Percentiles rank a stretch among this genome's conserved stretches.
These are phyloP conservation scores for Mycena alexandri DNA, from an alignment of 768 basidiomycete genomes.

Conservation along the genomic window DNA sequence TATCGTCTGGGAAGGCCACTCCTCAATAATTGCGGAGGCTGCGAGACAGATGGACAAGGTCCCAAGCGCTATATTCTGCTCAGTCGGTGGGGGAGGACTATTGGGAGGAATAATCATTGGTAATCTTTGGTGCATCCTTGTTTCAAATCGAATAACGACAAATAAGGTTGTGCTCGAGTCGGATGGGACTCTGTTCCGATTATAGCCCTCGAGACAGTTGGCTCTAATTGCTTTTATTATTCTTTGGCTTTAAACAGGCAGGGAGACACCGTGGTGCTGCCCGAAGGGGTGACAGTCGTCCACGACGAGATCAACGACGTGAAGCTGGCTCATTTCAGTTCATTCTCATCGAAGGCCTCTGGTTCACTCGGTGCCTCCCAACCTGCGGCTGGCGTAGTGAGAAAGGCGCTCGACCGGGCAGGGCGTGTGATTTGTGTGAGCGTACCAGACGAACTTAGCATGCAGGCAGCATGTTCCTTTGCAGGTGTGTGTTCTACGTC, in stretches of 20 bases:
- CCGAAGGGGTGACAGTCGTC: slow-evolving; percentile 57
- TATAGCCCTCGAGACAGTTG: slow-evolving; percentile 76
- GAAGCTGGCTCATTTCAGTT: slow-evolving; percentile 67
- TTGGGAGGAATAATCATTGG: slow-evolving; percentile 65
- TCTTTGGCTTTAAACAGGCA: slow-evolving; percentile 72
- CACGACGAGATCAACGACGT: slow-evolving; percentile 60
- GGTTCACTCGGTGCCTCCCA: slow-evolving; percentile 79
- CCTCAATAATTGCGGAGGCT: slow-evolving; percentile 80
- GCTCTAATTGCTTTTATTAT: slow-evolving; percentile 81
- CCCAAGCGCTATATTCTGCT: slow-evolving; percentile 82
- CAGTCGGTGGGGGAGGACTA: slow-evolving; percentile 82
- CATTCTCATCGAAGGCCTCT: slow-evolving; percentile 73
- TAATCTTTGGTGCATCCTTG: neutral
- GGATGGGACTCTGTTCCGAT: slow-evolving; percentile 80
- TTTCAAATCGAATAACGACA: neutral
- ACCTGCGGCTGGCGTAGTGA: slow-evolving; percentile 71
- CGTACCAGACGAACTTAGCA: slow-evolving; percentile 76
- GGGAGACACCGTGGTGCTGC: slow-evolving; percentile 48
- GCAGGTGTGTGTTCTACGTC: slow-evolving; percentile 58
- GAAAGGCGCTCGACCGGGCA: slow-evolving; percentile 70
- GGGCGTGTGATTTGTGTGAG: slow-evolving; percentile 71
- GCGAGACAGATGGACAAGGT: slow-evolving; percentile 62
- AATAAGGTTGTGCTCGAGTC: slow-evolving; percentile 72
- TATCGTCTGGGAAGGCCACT: slow-evolving; percentile 80
- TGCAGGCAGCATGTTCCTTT: slow-evolving; percentile 69